These are phyloP conservation scores for Candida ascalaphidarum DNA, from an alignment of 805 yeast species.

Conservation along the genomic window DNA sequence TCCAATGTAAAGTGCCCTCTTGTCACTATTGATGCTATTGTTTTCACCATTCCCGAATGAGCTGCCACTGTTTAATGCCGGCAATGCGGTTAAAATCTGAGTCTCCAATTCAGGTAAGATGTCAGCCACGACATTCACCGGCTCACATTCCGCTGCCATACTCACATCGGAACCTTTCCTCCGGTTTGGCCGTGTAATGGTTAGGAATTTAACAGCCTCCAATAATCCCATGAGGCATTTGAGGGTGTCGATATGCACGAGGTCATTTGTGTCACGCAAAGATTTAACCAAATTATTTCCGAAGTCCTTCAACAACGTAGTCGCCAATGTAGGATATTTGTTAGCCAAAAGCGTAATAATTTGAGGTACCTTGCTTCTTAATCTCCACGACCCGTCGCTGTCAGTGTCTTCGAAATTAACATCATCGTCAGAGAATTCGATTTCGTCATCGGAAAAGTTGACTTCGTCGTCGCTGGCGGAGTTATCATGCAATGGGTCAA, in stretches of 20 bases:
- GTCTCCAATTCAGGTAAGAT: slow-evolving; percentile 10
- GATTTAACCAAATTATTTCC: slow-evolving; percentile 19
- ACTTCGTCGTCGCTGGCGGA: slow-evolving; percentile 23
- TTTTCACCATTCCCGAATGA: slow-evolving; percentile 16
- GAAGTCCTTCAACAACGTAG: slow-evolving; percentile 20
- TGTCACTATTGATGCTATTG: no score
- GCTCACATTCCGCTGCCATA: slow-evolving; percentile 17
- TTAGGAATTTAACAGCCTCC: no score
- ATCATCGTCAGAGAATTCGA: slow-evolving; percentile 11
- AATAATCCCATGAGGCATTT: slow-evolving; percentile 37
- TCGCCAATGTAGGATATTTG: slow-evolving; percentile 26
- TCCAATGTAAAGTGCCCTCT: no score
- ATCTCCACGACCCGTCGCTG: slow-evolving; percentile 48
- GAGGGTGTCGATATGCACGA: slow-evolving; percentile 44
- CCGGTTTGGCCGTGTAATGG: no score
- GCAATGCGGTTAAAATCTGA: slow-evolving; percentile 16
- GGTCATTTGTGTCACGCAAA: slow-evolving; percentile 35
- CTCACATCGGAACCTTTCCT: slow-evolving; percentile 30
- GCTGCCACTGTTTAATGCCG: slow-evolving; percentile 10
- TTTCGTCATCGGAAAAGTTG: slow-evolving; percentile 14
- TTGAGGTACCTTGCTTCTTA: slow-evolving; percentile 45
- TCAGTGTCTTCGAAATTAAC: slow-evolving; percentile 29
- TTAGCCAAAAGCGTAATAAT: slow-evolving; percentile 31
- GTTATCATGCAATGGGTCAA: slow-evolving; percentile 18
- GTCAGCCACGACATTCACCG: slow-evolving; percentile 1